Evolutionary conservation across 306 rosid genomes (phyloP).

Genomic region (Gynostemma pentaphyllum): DNA sequence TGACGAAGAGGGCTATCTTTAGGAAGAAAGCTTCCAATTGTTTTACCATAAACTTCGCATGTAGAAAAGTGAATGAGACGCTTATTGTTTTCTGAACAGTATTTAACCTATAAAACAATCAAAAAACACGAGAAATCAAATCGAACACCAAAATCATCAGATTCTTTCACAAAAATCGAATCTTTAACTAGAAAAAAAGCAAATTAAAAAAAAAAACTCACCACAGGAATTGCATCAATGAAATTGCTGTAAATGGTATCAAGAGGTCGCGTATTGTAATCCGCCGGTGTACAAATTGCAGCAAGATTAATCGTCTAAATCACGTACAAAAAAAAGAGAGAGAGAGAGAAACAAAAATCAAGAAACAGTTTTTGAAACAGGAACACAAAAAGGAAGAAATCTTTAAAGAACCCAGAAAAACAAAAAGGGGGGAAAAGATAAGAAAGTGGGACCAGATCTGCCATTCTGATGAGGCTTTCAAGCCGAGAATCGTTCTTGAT

Average conservation of each 20-base stretch:
- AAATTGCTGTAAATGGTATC: slow-evolving; percentile 92
- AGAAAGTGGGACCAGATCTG: slow-evolving; percentile 57
- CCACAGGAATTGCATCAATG: slow-evolving; percentile 92
- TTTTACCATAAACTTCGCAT: slow-evolving; percentile 94
- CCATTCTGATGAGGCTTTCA: slow-evolving; percentile 75
- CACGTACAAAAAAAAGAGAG: no score
- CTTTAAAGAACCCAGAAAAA: neutral
- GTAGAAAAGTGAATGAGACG: slow-evolving; percentile 91
- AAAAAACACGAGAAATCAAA: slow-evolving; percentile 3
- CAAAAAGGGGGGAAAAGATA: neutral
- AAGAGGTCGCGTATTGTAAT: slow-evolving; percentile 83
- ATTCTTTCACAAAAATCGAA: neutral
- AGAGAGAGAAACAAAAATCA: neutral
- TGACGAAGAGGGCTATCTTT: slow-evolving; percentile 86
- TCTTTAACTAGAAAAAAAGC: neutral
- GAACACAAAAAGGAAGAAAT: neutral
- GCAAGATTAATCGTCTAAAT: slow-evolving; percentile 79
- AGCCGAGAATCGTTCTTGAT: slow-evolving; percentile 85
- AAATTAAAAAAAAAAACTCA: slow-evolving; percentile 14
- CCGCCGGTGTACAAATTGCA: slow-evolving; percentile 93
- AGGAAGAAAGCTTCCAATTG: slow-evolving; percentile 86
- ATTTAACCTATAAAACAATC: slow-evolving; percentile 62
- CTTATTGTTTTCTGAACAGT: slow-evolving; percentile 80
- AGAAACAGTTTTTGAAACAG: neutral
- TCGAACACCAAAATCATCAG: slow-evolving; percentile 19